Percentiles rank a stretch among this genome's conserved stretches.
These are phyloP conservation scores for Cokeromyces recurvatus DNA, from an alignment of 371 early-diverging fungal genomes.

Conservation along the genomic window DNA sequence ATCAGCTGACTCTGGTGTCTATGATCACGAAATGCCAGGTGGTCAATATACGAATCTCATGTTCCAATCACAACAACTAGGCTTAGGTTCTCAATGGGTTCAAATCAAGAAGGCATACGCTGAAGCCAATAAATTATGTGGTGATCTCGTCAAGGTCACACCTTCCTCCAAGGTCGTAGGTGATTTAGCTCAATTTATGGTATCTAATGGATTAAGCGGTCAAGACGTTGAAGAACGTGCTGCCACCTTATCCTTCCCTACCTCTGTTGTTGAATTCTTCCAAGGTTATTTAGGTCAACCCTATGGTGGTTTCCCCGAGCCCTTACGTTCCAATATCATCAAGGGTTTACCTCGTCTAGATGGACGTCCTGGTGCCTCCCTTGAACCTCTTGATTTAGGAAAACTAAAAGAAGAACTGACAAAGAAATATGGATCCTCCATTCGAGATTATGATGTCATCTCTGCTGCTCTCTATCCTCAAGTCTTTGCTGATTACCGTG, in stretches of 20 bases:
- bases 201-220: constrained; percentile 74
- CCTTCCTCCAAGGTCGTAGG: constrained; percentile 97
- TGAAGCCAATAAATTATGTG: constrained; percentile 88
- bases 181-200: constrained; percentile 96
- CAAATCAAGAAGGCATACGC: constrained; percentile 89
- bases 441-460: constrained; percentile 84
- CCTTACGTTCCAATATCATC: constrained; percentile 79
- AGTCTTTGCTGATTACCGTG: constrained; percentile 88
- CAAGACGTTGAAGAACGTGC: constrained; percentile 78
- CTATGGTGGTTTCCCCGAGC: constrained; percentile 92
- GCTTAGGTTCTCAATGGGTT: constrained; percentile 90
- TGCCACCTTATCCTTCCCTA: constrained; percentile 81
- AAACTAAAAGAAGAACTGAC: constrained; percentile 64
- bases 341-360: constrained; percentile 71
- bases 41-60: constrained; percentile 95
- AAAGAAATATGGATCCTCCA: constrained; percentile 71
- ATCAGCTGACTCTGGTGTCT: constrained; percentile 86
- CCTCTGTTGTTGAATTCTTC: constrained; percentile 92
- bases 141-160: constrained; percentile 95
- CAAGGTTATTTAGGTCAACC: constrained; percentile 94
- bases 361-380: constrained; percentile 81
- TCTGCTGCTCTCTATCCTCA: constrained; percentile 91
- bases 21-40: constrained; percentile 95
- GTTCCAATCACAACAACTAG: constrained; percentile 93
- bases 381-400: constrained; percentile 76